Evolutionary conservation across 352 stramenopile species (phyloP).

Genomic region (Globisporangium megalacanthum): DNA sequence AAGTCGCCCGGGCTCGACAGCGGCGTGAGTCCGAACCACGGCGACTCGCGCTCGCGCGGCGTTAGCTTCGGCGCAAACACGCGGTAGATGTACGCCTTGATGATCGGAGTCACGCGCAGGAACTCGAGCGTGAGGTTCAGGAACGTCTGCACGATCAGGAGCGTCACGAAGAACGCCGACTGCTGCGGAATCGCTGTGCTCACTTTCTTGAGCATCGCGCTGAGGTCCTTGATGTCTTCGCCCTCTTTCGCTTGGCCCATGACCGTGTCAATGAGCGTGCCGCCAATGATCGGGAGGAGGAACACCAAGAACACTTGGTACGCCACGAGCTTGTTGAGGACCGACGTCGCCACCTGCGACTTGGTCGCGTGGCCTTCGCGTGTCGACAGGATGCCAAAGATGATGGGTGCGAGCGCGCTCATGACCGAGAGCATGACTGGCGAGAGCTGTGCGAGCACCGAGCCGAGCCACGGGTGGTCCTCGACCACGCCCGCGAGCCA

Average conservation of each 20-base stretch:
- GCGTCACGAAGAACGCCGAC: constrained; percentile 80
- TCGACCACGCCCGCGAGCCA: constrained; percentile 37
- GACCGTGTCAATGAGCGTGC: constrained; percentile 68
- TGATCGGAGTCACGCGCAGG: constrained; percentile 67
- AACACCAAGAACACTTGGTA: constrained; percentile 84
- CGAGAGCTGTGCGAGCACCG: constrained; percentile 68
- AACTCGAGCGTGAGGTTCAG: constrained; percentile 59
- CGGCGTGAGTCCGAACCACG: constrained; percentile 67
- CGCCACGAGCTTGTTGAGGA: constrained; percentile 77
- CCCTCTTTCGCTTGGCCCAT: constrained; percentile 39
- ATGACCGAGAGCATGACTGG: constrained; percentile 78
- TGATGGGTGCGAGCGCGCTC: constrained; percentile 73
- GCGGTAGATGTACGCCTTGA: constrained; percentile 77
- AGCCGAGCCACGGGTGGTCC: constrained; percentile 65
- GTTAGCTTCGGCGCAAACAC: constrained; percentile 75
- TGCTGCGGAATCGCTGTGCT: constrained; percentile 64
- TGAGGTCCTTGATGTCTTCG: constrained; percentile 33
- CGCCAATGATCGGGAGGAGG: constrained; percentile 77
- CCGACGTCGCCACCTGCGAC: constrained; percentile 54
- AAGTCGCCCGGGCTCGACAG: constrained; percentile 58
- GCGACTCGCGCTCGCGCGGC: constrained; percentile 52
- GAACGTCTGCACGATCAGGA: constrained; percentile 71
- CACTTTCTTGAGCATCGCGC: constrained; percentile 42
- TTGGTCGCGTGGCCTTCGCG: constrained; percentile 70
- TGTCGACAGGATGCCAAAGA: constrained; percentile 77